Evolutionary conservation across 495 filamentous ascomycete species (phyloP).

Genomic region (Sporormia fimetaria): DNA sequence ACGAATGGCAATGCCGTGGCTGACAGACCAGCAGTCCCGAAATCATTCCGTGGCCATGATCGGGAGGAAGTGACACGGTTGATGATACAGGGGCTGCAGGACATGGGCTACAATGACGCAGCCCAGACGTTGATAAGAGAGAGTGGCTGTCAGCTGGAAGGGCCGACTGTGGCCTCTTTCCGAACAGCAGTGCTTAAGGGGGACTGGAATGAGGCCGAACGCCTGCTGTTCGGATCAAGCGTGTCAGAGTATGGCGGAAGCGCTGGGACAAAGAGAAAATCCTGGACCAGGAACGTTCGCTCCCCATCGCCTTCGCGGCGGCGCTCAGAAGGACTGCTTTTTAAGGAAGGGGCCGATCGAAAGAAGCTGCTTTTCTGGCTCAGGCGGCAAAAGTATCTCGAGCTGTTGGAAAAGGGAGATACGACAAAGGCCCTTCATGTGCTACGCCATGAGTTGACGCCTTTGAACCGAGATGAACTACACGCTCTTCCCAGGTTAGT

Average conservation of each 20-base stretch:
- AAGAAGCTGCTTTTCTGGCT: slow-evolving; percentile 65
- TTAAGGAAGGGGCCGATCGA: slow-evolving; percentile 47
- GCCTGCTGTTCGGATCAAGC: slow-evolving; percentile 52
- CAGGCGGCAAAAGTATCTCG: slow-evolving; percentile 88
- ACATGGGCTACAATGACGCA: slow-evolving; percentile 72
- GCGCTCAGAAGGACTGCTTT: slow-evolving; percentile 33
- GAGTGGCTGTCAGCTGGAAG: slow-evolving; percentile 85
- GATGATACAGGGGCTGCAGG: slow-evolving; percentile 77
- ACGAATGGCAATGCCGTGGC: slow-evolving; percentile 38
- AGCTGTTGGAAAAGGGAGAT: slow-evolving; percentile 70
- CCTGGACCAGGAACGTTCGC: slow-evolving; percentile 11
- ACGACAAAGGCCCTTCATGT: slow-evolving; percentile 63
- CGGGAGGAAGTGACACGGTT: slow-evolving; percentile 90
- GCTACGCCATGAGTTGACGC: slow-evolving; percentile 76
- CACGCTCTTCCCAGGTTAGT: slow-evolving; percentile 72
- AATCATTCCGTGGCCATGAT: slow-evolving; percentile 66
- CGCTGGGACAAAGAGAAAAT: slow-evolving; percentile 24
- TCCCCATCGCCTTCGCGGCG: neutral
- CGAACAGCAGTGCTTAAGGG: slow-evolving; percentile 69
- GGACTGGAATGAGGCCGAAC: slow-evolving; percentile 75
- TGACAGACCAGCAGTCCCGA: slow-evolving; percentile 31
- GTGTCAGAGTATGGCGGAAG: slow-evolving; percentile 41
- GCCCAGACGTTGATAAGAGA: slow-evolving; percentile 63
- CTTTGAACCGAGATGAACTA: slow-evolving; percentile 69
- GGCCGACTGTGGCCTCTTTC: slow-evolving; percentile 71